Evolutionary conservation across 495 filamentous ascomycete genomes (phyloP).

Genomic region (Neohortaea acidophila): DNA sequence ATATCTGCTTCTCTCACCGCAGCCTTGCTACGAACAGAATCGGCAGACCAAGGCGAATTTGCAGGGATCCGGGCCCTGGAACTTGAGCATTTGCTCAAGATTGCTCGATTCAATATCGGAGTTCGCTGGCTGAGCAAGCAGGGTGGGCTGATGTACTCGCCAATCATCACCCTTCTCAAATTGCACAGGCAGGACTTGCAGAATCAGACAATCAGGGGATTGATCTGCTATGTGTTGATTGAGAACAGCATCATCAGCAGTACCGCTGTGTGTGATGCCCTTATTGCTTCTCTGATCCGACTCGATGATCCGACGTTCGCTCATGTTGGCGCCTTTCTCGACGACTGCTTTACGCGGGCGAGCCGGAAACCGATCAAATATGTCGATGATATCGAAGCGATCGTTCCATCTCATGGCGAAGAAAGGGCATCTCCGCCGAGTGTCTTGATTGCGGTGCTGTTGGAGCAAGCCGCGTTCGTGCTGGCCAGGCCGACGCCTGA

Average conservation of each 20-base stretch:
- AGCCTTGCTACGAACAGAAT: slow-evolving; percentile 39
- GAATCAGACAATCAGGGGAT: slow-evolving; percentile 1
- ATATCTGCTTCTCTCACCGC: slow-evolving; percentile 59
- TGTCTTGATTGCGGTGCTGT: background rate
- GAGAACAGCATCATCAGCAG: slow-evolving; percentile 13
- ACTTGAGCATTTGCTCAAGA: slow-evolving; percentile 57
- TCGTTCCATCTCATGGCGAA: too few relatives aligned
- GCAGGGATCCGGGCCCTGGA: slow-evolving; percentile 46
- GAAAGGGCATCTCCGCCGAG: slow-evolving; percentile 1
- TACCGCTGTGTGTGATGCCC: slow-evolving; percentile 35
- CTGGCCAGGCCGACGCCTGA: background rate
- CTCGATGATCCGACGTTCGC: slow-evolving; percentile 4
- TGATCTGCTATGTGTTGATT: slow-evolving; percentile 5
- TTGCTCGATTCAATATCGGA: slow-evolving; percentile 59
- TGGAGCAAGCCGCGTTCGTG: slow-evolving; percentile 2
- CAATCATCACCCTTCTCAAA: slow-evolving; percentile 48
- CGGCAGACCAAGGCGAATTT: slow-evolving; percentile 23
- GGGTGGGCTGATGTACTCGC: slow-evolving; percentile 40
- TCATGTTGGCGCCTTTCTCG: slow-evolving; percentile 30
- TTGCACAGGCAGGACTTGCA: slow-evolving; percentile 13
- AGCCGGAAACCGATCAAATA: slow-evolving; percentile 63
- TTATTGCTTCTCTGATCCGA: slow-evolving; percentile 36
- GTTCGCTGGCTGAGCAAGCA: slow-evolving; percentile 67
- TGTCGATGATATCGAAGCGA: slow-evolving; percentile 25
- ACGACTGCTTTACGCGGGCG: slow-evolving; percentile 60